phyloP scores from a whole-genome alignment of 179 eudicot species.

The Silene coronaria region DNA sequence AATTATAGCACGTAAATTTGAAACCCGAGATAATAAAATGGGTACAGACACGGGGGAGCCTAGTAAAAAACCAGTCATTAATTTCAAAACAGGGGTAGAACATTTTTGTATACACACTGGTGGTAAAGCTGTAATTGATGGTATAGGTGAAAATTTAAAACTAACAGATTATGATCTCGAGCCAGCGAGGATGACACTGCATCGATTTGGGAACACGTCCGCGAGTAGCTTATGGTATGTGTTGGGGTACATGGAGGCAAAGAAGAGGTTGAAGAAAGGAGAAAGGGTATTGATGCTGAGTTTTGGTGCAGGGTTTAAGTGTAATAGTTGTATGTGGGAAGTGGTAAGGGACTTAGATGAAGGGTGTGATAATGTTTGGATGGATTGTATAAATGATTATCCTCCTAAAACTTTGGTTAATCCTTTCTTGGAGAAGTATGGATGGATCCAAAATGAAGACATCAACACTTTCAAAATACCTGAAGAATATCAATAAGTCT shows the following conservation, averaged over 20 bases:
- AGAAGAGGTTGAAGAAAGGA: constrained; percentile 65
- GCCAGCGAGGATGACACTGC: constrained; percentile 90
- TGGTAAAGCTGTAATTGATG: constrained; percentile 92
- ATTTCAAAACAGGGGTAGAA: constrained; percentile 59
- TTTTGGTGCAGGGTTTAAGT: constrained; percentile 69
- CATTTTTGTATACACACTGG: constrained; percentile 85
- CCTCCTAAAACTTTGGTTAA: constrained; percentile 34
- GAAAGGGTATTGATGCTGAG: constrained; percentile 69
- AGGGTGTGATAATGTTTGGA: constrained; percentile 38
- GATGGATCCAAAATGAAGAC: constrained; percentile 58
- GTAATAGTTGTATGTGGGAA: constrained; percentile 62
- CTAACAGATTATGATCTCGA: constrained; percentile 56
- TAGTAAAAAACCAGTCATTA: constrained; percentile 31
- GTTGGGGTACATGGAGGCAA: constrained; percentile 77
- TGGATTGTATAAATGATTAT: constrained; percentile 34
- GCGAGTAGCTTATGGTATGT: constrained; percentile 92
- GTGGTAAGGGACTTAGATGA: constrained; percentile 41
- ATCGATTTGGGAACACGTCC: constrained; percentile 86
- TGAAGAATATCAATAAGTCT: not conserved
- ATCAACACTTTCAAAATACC: constrained; percentile 34
- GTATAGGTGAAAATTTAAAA: constrained; percentile 48
- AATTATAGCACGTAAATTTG: constrained; percentile 8
- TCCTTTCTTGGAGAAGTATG: constrained; percentile 50
- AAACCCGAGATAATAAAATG: constrained; percentile 3
- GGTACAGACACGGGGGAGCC: not conserved